phyloP scores from a whole-genome alignment of 73 alveolate species.

The Effrenium voratum region DNA sequence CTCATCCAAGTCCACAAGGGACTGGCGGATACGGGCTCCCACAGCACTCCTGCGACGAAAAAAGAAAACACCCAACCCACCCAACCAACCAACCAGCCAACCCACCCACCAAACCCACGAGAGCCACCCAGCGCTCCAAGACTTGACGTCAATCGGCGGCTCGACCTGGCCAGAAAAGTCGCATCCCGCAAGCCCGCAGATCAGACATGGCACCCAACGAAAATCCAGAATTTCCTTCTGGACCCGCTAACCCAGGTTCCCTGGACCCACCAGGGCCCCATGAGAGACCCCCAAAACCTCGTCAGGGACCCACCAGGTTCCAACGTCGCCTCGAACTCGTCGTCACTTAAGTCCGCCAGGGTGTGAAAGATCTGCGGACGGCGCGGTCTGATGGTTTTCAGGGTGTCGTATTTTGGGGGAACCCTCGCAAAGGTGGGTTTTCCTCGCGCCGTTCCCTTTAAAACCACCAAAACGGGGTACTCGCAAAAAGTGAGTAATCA shows the following conservation, averaged over 20 bases:
- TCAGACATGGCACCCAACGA: background rate
- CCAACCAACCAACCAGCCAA: background rate
- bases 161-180: background rate
- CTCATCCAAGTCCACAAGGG: conserved; percentile 30
- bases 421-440: no score
- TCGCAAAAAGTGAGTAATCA: no score
- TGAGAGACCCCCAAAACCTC: background rate
- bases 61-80: background rate
- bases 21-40: conserved; percentile 48
- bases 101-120: background rate
- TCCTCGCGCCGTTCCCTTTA: no score
- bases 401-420: no score
- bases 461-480: no score
- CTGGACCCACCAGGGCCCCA: background rate
- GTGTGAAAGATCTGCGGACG: conserved; percentile 32
- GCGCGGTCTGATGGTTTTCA: no score
- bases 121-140: background rate
- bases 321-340: conserved; percentile 12
- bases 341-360: conserved; percentile 32
- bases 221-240: background rate
- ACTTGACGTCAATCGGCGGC: conserved; percentile 46
- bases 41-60: conserved; percentile 43
- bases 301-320: background rate
- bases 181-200: background rate
- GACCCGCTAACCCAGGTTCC: background rate